Base-by-base conservation (phyloP, 1,284 basidiomycete genomes). In the Melampsora larici-populina region DNA sequence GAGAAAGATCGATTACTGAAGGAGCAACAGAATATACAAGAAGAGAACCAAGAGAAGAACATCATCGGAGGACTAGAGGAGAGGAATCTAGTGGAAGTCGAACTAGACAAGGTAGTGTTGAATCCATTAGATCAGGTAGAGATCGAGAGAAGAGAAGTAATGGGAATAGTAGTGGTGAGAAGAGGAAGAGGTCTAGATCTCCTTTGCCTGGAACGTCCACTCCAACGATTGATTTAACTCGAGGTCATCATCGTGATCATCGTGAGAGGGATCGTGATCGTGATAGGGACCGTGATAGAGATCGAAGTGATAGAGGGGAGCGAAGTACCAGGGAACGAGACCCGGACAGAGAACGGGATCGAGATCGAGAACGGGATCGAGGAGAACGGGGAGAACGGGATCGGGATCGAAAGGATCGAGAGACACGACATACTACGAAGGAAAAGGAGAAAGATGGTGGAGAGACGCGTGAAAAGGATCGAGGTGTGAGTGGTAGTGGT, bases 21-120 rank as follows among this genome's bases (percentile, higher is more conserved):
- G 40, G 7, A 43, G 40, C 6, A 7, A 1, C 40, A 43, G 40
- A 43, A 43, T 43, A 43, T 43, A 13, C 7, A 43, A 62, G 71
- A 46, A 46, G 71, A 49, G 71, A 76, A 31, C 63, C 48, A 74
- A 68, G 51, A 67, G 51, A 78, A 46, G 65, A 79, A 82, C 46
- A 78, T 79, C 36, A 84, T 80, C 24, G 65, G 75, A 49, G 79
- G 78, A 85, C 87, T 70, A 84, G 87, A 81, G 81, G 87, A 17
- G 79, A 80, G 21, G 71, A 74, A 51, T 79, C 79, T 15, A 43
- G 6, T 7, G 40, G 40, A 43, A 43, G 40, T 43, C 78, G 80
- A 15, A 79, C 78, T 7, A 62, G 71, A 48, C 79, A 79, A 2
- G 78, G 65, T 33, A 80, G 80, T 64, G 79, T 78, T 33, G 80